Evolutionary conservation across 345 rosid genomes (phyloP), one percentile per base, ranked within the genome.

Genomic region (Gossypium anomalum): DNA sequence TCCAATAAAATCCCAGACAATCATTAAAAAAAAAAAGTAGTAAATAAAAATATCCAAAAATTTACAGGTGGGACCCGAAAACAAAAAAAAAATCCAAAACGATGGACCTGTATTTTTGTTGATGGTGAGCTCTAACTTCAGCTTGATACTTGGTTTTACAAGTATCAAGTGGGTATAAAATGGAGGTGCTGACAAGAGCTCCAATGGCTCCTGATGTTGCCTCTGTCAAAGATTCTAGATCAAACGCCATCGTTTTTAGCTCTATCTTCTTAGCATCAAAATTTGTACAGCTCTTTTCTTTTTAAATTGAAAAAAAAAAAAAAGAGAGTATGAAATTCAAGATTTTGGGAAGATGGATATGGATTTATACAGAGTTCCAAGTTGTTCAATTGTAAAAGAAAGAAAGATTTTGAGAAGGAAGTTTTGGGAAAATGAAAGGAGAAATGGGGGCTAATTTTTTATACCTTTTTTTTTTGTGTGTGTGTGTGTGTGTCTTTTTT

Each of bases 181-280:
- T 79, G 9, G 96, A 88, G 38, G 93, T 90, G 83, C 94, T 88
- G 45, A 90, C 80, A 25, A 92, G 79, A 19, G 94, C 87, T 3
- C 96, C 97, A 67, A 92, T 80, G 77, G 96, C 94, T 23, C 96
- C 97, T 1, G 94, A 90, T 4, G 96, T 88, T 19, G 97, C 97
- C 75, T 90, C 94, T 7, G 96, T 79, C 19, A 90, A 3, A 4
- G 97, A 87, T 70, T 88, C 92, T 10, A 89, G 74, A 86, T 92
- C 90, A 70, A 85, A 59, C 63, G 84, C 92, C 89, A 86, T 87
- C 41, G 49, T 45, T 8, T 61, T 52, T n/a, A 19, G 22, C 38
- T 53, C 7, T 16, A 20, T 68, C 23, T 60, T 59, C 48, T 15
- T 4, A 27, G 10, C 3, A 48, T 12, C 27, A 65, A 44, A 62